Base-by-base conservation (phyloP, 441 rosid species). In the Bruguiera hainesii region DNA sequence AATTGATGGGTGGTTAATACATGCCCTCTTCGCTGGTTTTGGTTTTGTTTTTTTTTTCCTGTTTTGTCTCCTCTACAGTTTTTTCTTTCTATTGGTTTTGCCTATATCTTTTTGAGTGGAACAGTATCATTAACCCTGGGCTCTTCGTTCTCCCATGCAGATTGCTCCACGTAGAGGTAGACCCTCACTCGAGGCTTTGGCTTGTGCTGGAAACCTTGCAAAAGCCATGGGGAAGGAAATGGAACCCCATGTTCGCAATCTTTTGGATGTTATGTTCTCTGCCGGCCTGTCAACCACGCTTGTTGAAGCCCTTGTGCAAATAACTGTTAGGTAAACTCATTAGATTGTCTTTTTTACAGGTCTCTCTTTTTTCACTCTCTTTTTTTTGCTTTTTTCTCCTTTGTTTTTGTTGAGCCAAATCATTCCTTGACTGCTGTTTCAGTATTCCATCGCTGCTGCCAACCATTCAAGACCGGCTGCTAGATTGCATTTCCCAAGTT, bases 111-210 rank as follows among this genome's bases (percentile, higher is more conserved):
- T 49, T 83, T 35, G 63, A 37, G 23, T 37, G 74, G 53, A 52
- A 55, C 63, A 25, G 66, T 51, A 56, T 55, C n/a, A 46, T 66
- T 79, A 51, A 68, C 28, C 35, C 57, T 61, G 60, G 68, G 25
- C 37, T 56, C 37, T 72, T 58, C 61, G 9, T 46, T 23, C 20
- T 46, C 13, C 30, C 18, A 66, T 35, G 20, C 77, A 96, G 99
- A 91, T 93, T 87, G 98, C 98, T 77, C 99, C 99, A 62, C 97
- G 98, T 64, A 89, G 86, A 78, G 99, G 96, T 75, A 87, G 90
- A 77, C 98, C 99, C 59, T 96, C 92, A 37, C 96, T 88, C 51
- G 98, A 96, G 85, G 99, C 99, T 75, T 80, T 93, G 85, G 96
- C 97, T 69, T 96, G 99, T 77, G 91, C 93, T 75, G 98, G 99